Evolutionary conservation across 345 rosid species (phyloP), one percentile per base, ranked within the genome.

Genomic region (Atalantia buxifolia): DNA sequence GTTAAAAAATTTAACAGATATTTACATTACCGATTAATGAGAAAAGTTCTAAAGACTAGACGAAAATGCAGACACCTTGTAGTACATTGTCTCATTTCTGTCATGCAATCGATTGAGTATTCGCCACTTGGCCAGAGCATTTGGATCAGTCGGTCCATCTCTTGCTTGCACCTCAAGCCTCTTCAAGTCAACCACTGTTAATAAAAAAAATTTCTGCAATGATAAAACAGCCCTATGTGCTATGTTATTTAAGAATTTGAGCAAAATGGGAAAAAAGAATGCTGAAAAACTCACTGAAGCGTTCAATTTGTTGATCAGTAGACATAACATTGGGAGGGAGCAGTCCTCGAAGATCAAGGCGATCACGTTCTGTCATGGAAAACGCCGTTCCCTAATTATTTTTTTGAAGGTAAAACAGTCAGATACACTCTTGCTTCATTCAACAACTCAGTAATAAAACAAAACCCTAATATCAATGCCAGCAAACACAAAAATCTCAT

Each of bases 31-130:
- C 53, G 13, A 55, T 18, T 31, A 62, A 60, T 2, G 9, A 74
- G 53, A 31, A n/a, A 38, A 74, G 45, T 61, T 67, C 30, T 35
- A 45, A 48, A 12, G 35, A 75, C 53, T 75, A 53, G 40, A 55
- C 24, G 53, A 71, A 50, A 18, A 38, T 50, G 57, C 60, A 33
- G 62, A 69, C 55, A 89, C 99, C 91, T 96, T 88, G 75, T 87
- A 93, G 83, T 96, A 96, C 97, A 96, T 96, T 8, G 97, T 96
- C 86, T 96, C 99, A 82, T 96, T 96, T 67, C 99, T 86, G 71
- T 96, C 98, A 71, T 96, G 99, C 85, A 96, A 80, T 18, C 99
- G 92, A 75, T 96, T 96, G 63, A 96, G 95, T 79, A 96, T 93
- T 25, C 98, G 93, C 99, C 98, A 96, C 77, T 90, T 91, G 73